Evolutionary conservation across 306 rosid species (phyloP).

Genomic region (Boehmeria nivea): DNA sequence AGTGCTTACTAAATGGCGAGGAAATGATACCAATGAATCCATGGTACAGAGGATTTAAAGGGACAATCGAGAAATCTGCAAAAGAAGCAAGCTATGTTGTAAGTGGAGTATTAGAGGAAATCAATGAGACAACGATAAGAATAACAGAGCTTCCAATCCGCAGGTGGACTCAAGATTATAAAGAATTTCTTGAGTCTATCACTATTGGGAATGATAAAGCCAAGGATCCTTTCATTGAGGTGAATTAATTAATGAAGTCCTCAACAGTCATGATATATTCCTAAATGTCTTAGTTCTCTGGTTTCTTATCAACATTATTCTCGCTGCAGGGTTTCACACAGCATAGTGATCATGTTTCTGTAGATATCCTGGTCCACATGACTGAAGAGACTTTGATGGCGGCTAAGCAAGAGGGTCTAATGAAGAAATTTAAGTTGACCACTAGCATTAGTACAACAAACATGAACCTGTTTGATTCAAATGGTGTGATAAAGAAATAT

Average conservation of each 20-base stretch:
- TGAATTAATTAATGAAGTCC: slow-evolving; percentile 14
- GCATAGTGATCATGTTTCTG: slow-evolving; percentile 71
- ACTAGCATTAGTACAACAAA: slow-evolving; percentile 58
- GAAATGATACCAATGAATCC: slow-evolving; percentile 81
- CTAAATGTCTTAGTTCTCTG: neutral
- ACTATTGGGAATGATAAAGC: slow-evolving; percentile 59
- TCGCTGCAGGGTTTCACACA: slow-evolving; percentile 68
- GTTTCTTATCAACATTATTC: slow-evolving; percentile 1
- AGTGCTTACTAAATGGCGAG: slow-evolving; percentile 57
- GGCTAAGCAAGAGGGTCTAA: slow-evolving; percentile 70
- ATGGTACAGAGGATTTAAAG: slow-evolving; percentile 89
- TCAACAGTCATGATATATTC: neutral
- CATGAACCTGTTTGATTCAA: slow-evolving; percentile 86
- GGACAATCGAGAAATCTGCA: slow-evolving; percentile 57
- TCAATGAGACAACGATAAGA: slow-evolving; percentile 54
- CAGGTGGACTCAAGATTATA: slow-evolving; percentile 92
- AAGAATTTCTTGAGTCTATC: slow-evolving; percentile 72
- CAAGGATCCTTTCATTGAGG: slow-evolving; percentile 83
- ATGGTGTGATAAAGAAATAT: slow-evolving; percentile 76
- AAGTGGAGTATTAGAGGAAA: slow-evolving; percentile 62
- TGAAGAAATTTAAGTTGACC: slow-evolving; percentile 72
- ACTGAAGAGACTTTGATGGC: slow-evolving; percentile 43
- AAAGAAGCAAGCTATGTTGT: slow-evolving; percentile 56
- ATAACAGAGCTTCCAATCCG: slow-evolving; percentile 74
- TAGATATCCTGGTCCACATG: slow-evolving; percentile 59